These are phyloP conservation scores for Didymella pomorum DNA, from an alignment of 2,329 filamentous ascomycete genomes.

Conservation along the genomic window DNA sequence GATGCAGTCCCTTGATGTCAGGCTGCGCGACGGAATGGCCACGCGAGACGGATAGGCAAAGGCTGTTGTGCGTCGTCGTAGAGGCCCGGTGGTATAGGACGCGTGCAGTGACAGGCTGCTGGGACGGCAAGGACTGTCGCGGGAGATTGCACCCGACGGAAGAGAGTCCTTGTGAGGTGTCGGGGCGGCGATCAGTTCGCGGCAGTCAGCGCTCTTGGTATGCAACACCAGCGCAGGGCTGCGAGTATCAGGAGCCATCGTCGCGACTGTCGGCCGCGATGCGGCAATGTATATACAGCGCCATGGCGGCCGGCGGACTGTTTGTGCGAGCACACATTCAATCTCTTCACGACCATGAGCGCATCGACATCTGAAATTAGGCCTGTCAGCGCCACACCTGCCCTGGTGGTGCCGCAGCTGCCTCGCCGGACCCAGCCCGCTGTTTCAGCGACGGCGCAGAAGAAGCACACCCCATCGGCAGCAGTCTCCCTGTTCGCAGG, in stretches of 20 bases:
- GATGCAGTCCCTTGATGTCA: background rate
- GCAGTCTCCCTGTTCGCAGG: conserved; percentile 58
- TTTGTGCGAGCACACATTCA: background rate
- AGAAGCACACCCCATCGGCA: conserved; percentile 15
- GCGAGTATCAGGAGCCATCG: background rate
- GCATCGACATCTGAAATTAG: background rate
- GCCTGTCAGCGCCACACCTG: background rate
- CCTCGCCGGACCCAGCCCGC: background rate
- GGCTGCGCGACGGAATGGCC: background rate
- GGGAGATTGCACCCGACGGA: conserved; percentile 10
- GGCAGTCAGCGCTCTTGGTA: background rate
- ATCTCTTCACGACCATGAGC: conserved; percentile 3
- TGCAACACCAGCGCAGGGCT: background rate
- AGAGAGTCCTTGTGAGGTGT: background rate
- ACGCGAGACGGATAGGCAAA: background rate
- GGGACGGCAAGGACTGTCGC: background rate
- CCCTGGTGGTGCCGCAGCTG: conserved; percentile 1
- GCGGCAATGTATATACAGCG: background rate
- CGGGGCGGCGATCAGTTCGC: background rate
- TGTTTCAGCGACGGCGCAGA: conserved; percentile 2
- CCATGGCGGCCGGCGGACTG: background rate
- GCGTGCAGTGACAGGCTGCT: background rate
- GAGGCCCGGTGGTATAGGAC: background rate
- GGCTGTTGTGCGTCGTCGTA: background rate
- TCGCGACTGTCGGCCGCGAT: background rate